Evolutionary conservation across 2,329 filamentous ascomycete genomes (phyloP), one percentile per base, ranked within the genome.

Genomic region (Aspergillus eucalypticola): DNA sequence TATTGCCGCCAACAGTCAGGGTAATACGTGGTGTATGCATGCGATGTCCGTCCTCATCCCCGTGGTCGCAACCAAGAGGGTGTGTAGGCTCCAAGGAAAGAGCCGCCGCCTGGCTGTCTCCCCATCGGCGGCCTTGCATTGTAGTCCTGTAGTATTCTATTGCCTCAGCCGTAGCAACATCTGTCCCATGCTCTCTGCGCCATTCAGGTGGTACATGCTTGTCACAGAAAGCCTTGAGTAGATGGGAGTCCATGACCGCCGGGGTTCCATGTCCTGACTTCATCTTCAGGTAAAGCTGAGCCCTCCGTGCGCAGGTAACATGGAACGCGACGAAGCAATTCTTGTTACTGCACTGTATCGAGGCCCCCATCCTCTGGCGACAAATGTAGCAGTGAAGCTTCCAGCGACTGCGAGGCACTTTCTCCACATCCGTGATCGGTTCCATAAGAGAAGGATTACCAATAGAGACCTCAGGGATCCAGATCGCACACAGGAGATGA

Each of bases 391-490:
- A 99, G 42, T 86, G 88, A 71, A 97, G 81, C 75, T 91, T 96
- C 95, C 95, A 99, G 63, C 95, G 86, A 62, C 89, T 93, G 73
- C 92, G 95, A 0, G 95, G 95, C 3, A 99, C 94, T 76, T 97
- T 97, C 74, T 99, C 95, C 38, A 99, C 91, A 68, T 98, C 95
- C 82, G 95, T 96, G 54, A 99, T 92, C 0, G 95, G 95, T 72
- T 99, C 95, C 91, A 98, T 97, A 73, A 98, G 95, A 7, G 93
- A 96, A 63, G 92, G 90, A 71, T 99, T 99, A 13, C 93, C 95
- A 53, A 99, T 86, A 3, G 91, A 94, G 6, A 98, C 92, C 78
- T 99, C 95, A 0, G 95, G 95, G 69, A 99, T 97, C 95, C 95
- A 99, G 81, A 98, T 95, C 32, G 95, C 92, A 73, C 95, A 99